Base-by-base conservation (phyloP, 2,329 filamentous ascomycete genomes). In the Furcasterigmium sp. region DNA sequence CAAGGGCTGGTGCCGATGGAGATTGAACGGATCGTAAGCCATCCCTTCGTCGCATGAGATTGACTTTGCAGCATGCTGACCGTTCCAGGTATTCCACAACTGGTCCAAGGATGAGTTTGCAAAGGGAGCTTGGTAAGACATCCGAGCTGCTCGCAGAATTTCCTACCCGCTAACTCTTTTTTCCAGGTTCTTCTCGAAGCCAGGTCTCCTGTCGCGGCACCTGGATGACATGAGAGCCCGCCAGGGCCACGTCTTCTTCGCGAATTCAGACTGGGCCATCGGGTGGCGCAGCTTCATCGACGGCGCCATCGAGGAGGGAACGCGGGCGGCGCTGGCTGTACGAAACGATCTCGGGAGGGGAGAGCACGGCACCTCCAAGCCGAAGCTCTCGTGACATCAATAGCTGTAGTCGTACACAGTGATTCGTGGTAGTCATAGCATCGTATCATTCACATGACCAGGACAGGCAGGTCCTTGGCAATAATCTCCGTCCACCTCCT, bases 251-350 rank as follows among this genome's bases (percentile, higher is more conserved):
- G 51, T 73, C 4, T 47, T 70, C 4, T 75, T 75, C 57, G 69
- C 69, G 0, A 69, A 62, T 41, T 67, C 69, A 0, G 71, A 75
- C 37, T 74, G 70, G 70, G 70, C 69, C 2, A 49, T 68, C 8
- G 70, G 69, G 0, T 74, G 72, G 71, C 57, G 71, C 1, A 67
- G 69, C 18, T 73, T 73, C 30, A 72, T 73, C 11, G 72, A 75
- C 46, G 71, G 70, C 1, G 71, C 70, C 0, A 72, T 74, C 34
- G 67, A 73, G 40, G 67, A 70, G 26, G 70, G 70, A 0, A 63
- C 65, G 2, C 53, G 58, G 34, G 64, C 58, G 10, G 64, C 61
- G 3, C 41, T 39, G 28, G 40, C 38, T 17, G 49, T 50, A 5
- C 46, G 46, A 14, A 39, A 45, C 19, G 42, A 51, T 29, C 34